Evolutionary conservation across 2,329 filamentous ascomycete genomes (phyloP).

Genomic region (Trichoderma sp.): DNA sequence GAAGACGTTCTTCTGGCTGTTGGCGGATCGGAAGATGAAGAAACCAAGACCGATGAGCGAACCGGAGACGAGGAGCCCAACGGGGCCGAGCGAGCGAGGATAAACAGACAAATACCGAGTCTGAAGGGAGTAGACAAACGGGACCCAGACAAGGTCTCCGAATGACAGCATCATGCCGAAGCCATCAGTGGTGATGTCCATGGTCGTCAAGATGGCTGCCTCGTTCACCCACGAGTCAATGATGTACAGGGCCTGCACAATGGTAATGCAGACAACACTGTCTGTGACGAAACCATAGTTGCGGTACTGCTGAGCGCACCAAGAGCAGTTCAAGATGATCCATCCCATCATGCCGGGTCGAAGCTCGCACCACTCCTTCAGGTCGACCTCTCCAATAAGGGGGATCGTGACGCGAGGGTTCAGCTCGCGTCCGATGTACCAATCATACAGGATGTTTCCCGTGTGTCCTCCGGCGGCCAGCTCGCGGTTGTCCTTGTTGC

Average conservation of each 20-base stretch:
- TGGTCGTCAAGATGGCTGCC: conserved; percentile 83
- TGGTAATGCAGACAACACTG: conserved; percentile 75
- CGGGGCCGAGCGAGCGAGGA: conserved; percentile 72
- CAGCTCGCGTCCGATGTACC: conserved; percentile 93
- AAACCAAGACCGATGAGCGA: conserved; percentile 72
- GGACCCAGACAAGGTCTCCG: conserved; percentile 89
- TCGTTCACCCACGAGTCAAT: conserved; percentile 87
- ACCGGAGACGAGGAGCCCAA: conserved; percentile 63
- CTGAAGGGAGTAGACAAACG: conserved; percentile 83
- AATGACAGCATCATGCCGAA: conserved; percentile 96
- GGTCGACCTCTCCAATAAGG: conserved; percentile 79
- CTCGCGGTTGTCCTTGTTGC: conserved; percentile 69
- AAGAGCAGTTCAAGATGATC: conserved; percentile 81
- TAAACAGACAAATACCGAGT: conserved; percentile 80
- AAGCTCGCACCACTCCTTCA: conserved; percentile 87
- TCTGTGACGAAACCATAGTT: conserved; percentile 81
- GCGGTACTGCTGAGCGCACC: conserved; percentile 83
- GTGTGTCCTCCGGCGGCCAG: conserved; percentile 78
- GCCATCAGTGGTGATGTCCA: conserved; percentile 89
- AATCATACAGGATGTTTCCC: conserved; percentile 89
- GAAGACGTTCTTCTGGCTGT: conserved; percentile 94
- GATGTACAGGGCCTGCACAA: conserved; percentile 78
- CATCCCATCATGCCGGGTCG: conserved; percentile 90
- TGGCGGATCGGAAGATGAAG: conserved; percentile 88
- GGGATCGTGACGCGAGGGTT: conserved; percentile 83